Base-by-base conservation (phyloP, 495 filamentous ascomycete species). In the Aspergillus coremiiformis region DNA sequence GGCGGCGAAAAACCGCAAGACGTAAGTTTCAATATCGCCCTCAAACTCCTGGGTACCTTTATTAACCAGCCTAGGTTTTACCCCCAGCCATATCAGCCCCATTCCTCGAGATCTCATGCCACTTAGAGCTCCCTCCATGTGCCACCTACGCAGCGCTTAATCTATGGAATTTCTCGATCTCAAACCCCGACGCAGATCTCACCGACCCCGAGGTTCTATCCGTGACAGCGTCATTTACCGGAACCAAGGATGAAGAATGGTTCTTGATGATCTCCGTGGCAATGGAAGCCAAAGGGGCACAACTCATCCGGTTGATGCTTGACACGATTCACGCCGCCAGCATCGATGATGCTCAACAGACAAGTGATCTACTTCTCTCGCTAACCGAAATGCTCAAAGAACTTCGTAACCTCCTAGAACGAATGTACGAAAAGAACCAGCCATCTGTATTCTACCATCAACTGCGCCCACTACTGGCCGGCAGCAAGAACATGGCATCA, bases 241-340 rank as follows among this genome's bases (percentile, higher is more conserved):
- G 88, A 19, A 87, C 89, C 10, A 77, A 91, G 33, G 93, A 98
- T 58, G 93, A 98, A 66, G 92, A 92, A 47, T 97, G 93, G 93
- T 98, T 98, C 66, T 95, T 95, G 63, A 78, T 96, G 11, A 81
- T 97, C 39, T 95, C 90, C 0, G 87, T 95, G 3, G 93, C 92
- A 46, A 93, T 98, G 59, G 93, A 98, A 73, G 92, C 92, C 50
- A 82, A 87, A 44, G 92, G 89, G 26, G 92, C 81, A 4, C 85
- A 86, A 27, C 84, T 89, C 47, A 81, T 97, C 37, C 82, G 87
- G 0, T 65, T 92, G 17, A 95, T 96, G 87, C 76, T 95, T 24
- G 77, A 84, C 20, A 89, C 91, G 4, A 90, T 96, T 41, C 74
- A 75, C 23, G 90, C 91, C 24, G 89, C 85, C 3, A 52, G 55